Evolutionary conservation across 1,284 basidiomycete species (phyloP), one percentile per base, ranked within the genome.

Genomic region (Sporisorium exsertum): DNA sequence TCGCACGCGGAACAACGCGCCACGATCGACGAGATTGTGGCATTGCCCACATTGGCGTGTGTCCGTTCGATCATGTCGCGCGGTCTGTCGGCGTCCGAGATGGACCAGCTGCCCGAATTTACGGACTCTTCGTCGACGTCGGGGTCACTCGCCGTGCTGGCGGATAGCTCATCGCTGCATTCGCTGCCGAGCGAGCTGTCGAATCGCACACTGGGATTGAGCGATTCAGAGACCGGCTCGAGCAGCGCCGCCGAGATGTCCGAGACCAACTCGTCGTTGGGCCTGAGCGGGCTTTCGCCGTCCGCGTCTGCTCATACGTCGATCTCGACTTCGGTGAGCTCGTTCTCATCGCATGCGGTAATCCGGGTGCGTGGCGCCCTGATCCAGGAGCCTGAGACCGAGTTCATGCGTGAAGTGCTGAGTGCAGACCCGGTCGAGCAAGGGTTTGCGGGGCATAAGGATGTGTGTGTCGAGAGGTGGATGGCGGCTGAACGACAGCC

Each of bases 91-190:
- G 69, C 78, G 8, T 58, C 51, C 15, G 83, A 84, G 74, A 76
- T 84, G 51, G 82, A 84, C 55, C 83, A 84, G 62, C 60, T 84
- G 37, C 83, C 83, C 24, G 77, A 80, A 27, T 75, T 81, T 45
- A 67, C 69, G 22, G 64, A 76, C 7, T 58, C 64, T 12, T 47
- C 61, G 8, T 69, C 72, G 5, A 73, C 66, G 2, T 67, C 65
- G 5, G 72, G 63, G 20, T 64, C 67, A n/a, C 27, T 73, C 20
- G 29, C 43, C 15, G 57, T 45, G 13, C 50, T 67, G 53, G 63
- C 59, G 20, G 61, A 61, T 33, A 73, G 67, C 42, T 56, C 57
- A 20, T 67, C 59, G 32, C 26, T 47, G 40, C 58, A 64, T 3
- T 77, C 70, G 64, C 59, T 71, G 3, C 58, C 45, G 29, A 79